A percentile compares a stretch with the other conserved stretches of the same genome.
Conservation (phyloP, 306 rosid genomes). For the Benincasa hispida region DNA sequence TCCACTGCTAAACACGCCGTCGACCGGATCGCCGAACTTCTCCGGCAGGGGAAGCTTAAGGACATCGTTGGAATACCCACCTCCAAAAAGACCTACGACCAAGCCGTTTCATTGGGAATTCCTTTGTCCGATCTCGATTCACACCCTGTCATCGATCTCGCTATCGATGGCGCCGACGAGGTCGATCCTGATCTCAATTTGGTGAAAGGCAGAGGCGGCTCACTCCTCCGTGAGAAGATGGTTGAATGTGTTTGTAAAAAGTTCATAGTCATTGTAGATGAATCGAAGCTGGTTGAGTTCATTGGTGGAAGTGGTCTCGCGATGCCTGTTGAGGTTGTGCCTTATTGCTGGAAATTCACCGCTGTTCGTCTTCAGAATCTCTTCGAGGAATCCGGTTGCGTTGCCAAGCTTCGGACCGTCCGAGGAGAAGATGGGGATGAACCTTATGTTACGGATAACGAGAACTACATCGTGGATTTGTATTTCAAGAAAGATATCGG, state of each 20-base stretch:
- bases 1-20: slow-evolving; percentile 81
- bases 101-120: slow-evolving; percentile 54
- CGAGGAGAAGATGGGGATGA: slow-evolving; percentile 14
- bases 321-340: slow-evolving; percentile 76
- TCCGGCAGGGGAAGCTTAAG: slow-evolving; percentile 48
- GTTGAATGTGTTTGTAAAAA: slow-evolving; percentile 60
- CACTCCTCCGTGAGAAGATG: slow-evolving; percentile 73
- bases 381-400: slow-evolving; percentile 52
- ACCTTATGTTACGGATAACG: slow-evolving; percentile 64
- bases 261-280: slow-evolving; percentile 67
- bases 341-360: slow-evolving; percentile 66
- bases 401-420: slow-evolving; percentile 38
- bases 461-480: slow-evolving; percentile 61
- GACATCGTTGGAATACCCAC: slow-evolving; percentile 69
- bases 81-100: slow-evolving; percentile 58
- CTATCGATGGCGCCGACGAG: slow-evolving; percentile 87
- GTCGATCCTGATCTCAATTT: slow-evolving; percentile 60
- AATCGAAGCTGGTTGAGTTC: slow-evolving; percentile 48
- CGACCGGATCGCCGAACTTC: slow-evolving; percentile 59
- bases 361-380: slow-evolving; percentile 31
- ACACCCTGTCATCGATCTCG: slow-evolving; percentile 55
- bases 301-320: slow-evolving; percentile 66
- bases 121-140: slow-evolving; percentile 68
- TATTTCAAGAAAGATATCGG: slow-evolving; percentile 52
- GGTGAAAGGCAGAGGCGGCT: slow-evolving; percentile 85